Conservation (phyloP, 2,329 filamentous ascomycete species). For the Byssoonygena ceratinophila region DNA sequence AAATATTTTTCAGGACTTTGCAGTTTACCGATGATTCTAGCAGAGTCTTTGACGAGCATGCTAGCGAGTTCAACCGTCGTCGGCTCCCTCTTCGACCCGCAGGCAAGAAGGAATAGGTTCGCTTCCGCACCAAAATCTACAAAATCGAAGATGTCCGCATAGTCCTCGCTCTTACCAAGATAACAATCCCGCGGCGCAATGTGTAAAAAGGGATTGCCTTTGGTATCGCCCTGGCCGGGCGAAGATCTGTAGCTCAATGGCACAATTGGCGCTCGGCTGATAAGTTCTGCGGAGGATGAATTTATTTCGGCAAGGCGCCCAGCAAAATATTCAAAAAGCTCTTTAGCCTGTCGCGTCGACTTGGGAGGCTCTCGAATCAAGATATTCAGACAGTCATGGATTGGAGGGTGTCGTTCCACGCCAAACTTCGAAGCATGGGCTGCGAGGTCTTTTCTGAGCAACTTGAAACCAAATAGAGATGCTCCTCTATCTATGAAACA, state of each 20-base stretch:
- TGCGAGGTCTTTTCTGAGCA: slow-evolving; percentile 66
- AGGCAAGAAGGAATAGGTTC: slow-evolving; percentile 77
- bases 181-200: slow-evolving; percentile 67
- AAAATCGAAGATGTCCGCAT: slow-evolving; percentile 90
- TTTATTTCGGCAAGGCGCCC: slow-evolving; percentile 64
- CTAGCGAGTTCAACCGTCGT: slow-evolving; percentile 75
- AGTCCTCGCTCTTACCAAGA: slow-evolving; percentile 60
- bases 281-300: slow-evolving; percentile 46
- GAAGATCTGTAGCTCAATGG: slow-evolving; percentile 44
- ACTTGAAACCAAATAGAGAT: slow-evolving; percentile 66
- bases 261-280: slow-evolving; percentile 59
- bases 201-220: slow-evolving; percentile 38
- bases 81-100: slow-evolving; percentile 84
- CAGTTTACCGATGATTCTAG: slow-evolving; percentile 66
- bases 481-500: slow-evolving; percentile 77
- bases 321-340: slow-evolving; percentile 74
- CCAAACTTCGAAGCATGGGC: slow-evolving; percentile 76
- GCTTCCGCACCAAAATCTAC: slow-evolving; percentile 84
- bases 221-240: slow-evolving; percentile 31
- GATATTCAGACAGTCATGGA: slow-evolving; percentile 63
- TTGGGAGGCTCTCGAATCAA: slow-evolving; percentile 63
- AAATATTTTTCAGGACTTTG: slow-evolving; percentile 79
- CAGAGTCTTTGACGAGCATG: slow-evolving; percentile 73
- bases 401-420: slow-evolving; percentile 68
- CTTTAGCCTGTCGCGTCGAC: slow-evolving; percentile 54